Percentiles rank a stretch among this genome's conserved stretches.
Evolutionary conservation across 192 early-diverging fungal species (phyloP).

Genomic region (Gamsiella multidivaricata): DNA sequence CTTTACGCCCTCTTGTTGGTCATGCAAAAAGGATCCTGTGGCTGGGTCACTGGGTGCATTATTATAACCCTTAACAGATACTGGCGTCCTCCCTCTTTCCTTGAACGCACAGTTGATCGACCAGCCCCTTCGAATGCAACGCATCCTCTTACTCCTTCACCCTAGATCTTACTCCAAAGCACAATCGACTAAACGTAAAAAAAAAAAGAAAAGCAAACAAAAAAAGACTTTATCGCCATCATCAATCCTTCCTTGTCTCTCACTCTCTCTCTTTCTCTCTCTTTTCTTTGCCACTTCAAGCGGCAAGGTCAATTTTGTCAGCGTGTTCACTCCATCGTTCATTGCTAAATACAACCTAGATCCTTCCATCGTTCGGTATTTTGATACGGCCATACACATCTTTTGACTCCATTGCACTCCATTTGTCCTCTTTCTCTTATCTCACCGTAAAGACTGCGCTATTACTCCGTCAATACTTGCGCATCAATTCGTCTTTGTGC

Average conservation of each 20-base stretch:
- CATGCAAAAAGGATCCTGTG: too few relatives aligned
- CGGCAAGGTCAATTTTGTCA: too few relatives aligned
- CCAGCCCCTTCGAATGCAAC: not conserved
- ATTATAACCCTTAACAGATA: too few relatives aligned
- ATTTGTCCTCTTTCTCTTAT: not conserved
- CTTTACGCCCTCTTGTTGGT: not conserved
- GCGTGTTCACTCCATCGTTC: too few relatives aligned
- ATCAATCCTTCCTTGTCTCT: not conserved
- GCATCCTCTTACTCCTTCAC: not conserved
- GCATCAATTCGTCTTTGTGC: not conserved
- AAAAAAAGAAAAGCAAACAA: constrained; percentile 3
- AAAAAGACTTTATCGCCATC: not conserved
- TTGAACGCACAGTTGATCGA: not conserved
- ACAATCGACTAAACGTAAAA: not conserved
- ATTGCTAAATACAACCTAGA: too few relatives aligned
- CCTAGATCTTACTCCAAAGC: not conserved
- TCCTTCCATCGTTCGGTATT: too few relatives aligned
- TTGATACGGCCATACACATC: too few relatives aligned
- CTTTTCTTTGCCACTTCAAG: too few relatives aligned
- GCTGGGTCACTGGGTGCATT: too few relatives aligned
- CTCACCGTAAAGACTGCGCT: constrained; percentile 29
- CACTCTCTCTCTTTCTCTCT: too few relatives aligned
- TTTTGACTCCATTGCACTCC: too few relatives aligned
- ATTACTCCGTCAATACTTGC: constrained; percentile 10
- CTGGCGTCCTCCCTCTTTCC: too few relatives aligned